phyloP scores from a whole-genome alignment of 1,284 basidiomycete genomes.

The Chondrostereum purpureum region DNA sequence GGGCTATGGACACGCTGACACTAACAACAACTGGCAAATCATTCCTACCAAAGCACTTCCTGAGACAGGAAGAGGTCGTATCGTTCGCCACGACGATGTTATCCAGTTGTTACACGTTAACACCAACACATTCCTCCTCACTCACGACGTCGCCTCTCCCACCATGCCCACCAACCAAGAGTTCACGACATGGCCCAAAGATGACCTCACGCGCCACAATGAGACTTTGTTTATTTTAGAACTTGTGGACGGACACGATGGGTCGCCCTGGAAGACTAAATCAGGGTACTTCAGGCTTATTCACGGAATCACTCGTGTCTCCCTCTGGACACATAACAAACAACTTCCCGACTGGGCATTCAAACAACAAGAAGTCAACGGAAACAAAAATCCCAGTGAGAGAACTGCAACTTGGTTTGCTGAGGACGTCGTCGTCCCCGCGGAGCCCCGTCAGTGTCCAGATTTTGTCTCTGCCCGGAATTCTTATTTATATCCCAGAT shows the following conservation, averaged over 20 bases:
- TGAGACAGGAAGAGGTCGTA: constrained; percentile 80
- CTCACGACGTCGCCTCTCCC: constrained; percentile 97
- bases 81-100: constrained; percentile 84
- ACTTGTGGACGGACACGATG: constrained; percentile 67
- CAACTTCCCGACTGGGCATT: constrained; percentile 94
- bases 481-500: too few relatives aligned
- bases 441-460: too few relatives aligned
- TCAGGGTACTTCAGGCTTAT: constrained; percentile 85
- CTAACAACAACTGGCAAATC: constrained; percentile 95
- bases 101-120: constrained; percentile 87
- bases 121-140: constrained; percentile 80
- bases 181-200: constrained; percentile 84
- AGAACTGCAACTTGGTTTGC: constrained; percentile 85
- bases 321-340: constrained; percentile 87
- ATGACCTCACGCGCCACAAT: constrained; percentile 68
- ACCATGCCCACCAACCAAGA: constrained; percentile 98
- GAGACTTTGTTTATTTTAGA: constrained; percentile 83
- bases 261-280: constrained; percentile 86
- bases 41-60: constrained; percentile 90
- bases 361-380: constrained; percentile 97
- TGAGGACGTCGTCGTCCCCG: constrained; percentile 73
- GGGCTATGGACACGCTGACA: constrained; percentile 90
- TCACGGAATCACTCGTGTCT: constrained; percentile 86
- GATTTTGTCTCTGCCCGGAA: too few relatives aligned
- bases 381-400: constrained; percentile 89